Percentiles rank a stretch among this genome's conserved stretches.
Conservation (phyloP, 2,329 filamentous ascomycete species). For the Pleurostoma richardsiae region DNA sequence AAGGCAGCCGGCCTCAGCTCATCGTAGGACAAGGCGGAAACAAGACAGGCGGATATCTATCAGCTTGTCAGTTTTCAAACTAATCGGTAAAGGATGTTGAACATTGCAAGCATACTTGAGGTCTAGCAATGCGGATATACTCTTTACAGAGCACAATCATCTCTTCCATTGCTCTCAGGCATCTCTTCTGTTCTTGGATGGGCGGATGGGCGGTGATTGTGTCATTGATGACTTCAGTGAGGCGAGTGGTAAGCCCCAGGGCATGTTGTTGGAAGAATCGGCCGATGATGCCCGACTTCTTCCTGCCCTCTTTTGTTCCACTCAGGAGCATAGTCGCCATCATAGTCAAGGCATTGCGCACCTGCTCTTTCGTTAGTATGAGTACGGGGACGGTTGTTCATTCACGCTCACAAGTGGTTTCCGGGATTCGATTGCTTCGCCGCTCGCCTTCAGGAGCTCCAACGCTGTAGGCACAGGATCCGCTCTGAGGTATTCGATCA, state of each 20-base stretch:
- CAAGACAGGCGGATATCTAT: slow-evolving; percentile 85
- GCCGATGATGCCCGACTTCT: slow-evolving; percentile 54
- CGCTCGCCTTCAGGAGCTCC: slow-evolving; percentile 76
- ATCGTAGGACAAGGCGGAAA: slow-evolving; percentile 72
- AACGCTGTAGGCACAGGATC: slow-evolving; percentile 73
- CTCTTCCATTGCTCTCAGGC: slow-evolving; percentile 79
- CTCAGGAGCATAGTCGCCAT: slow-evolving; percentile 28
- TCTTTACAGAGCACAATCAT: slow-evolving; percentile 74
- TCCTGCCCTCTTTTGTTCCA: slow-evolving; percentile 32
- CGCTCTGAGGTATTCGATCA: slow-evolving; percentile 65
- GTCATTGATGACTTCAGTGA: slow-evolving; percentile 76
- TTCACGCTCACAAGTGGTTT: slow-evolving; percentile 48
- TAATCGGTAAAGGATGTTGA: neutral
- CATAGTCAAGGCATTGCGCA: slow-evolving; percentile 39
- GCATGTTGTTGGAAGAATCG: slow-evolving; percentile 79
- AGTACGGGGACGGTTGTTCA: too few species aligned
- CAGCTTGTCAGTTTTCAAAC: slow-evolving; percentile 14
- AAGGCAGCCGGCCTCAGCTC: slow-evolving; percentile 77
- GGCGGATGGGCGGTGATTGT: slow-evolving; percentile 45
- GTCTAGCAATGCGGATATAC: slow-evolving; percentile 73
- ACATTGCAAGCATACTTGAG: slow-evolving; percentile 57
- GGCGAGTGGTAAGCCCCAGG: slow-evolving; percentile 77
- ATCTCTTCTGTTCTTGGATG: slow-evolving; percentile 66
- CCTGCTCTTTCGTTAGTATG: slow-evolving; percentile 29
- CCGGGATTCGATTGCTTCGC: slow-evolving; percentile 56